These are phyloP conservation scores for Glycine tomentella DNA, from an alignment of 306 rosid species.

Conservation along the genomic window DNA sequence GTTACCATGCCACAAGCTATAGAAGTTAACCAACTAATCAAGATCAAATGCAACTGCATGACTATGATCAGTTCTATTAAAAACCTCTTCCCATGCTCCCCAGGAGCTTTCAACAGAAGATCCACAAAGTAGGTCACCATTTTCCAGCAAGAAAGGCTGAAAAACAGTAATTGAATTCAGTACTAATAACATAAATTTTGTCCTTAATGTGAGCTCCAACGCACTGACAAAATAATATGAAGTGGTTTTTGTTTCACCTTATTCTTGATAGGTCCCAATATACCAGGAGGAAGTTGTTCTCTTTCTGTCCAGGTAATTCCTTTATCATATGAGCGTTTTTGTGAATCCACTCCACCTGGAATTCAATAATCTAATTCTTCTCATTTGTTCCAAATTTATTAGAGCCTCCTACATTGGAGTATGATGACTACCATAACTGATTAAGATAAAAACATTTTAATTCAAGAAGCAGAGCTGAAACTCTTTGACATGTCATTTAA, in stretches of 20 bases:
- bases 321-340: slow-evolving; percentile 85
- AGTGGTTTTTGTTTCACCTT: slow-evolving; percentile 61
- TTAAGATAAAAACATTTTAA: neutral
- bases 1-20: slow-evolving; percentile 44
- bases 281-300: slow-evolving; percentile 97
- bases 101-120: slow-evolving; percentile 97
- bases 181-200: neutral
- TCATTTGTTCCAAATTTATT: neutral
- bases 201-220: neutral
- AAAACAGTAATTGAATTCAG: slow-evolving; percentile 28
- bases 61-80: slow-evolving; percentile 24
- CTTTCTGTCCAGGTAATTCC: slow-evolving; percentile 89
- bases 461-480: neutral
- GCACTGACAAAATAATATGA: slow-evolving; percentile 11
- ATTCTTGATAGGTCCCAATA: slow-evolving; percentile 91
- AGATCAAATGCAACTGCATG: slow-evolving; percentile 26
- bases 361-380: slow-evolving; percentile 34
- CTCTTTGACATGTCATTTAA: neutral
- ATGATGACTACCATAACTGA: slow-evolving; percentile 10
- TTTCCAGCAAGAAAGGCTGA: slow-evolving; percentile 88
- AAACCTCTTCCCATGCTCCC: slow-evolving; percentile 98
- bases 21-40: slow-evolving; percentile 34
- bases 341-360: slow-evolving; percentile 95
- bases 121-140: slow-evolving; percentile 86
- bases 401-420: slow-evolving; percentile 11